A percentile compares a stretch with the other conserved stretches of the same genome.
phyloP scores from a whole-genome alignment of 805 yeast species.

The Metschnikowia amazonensis region DNA sequence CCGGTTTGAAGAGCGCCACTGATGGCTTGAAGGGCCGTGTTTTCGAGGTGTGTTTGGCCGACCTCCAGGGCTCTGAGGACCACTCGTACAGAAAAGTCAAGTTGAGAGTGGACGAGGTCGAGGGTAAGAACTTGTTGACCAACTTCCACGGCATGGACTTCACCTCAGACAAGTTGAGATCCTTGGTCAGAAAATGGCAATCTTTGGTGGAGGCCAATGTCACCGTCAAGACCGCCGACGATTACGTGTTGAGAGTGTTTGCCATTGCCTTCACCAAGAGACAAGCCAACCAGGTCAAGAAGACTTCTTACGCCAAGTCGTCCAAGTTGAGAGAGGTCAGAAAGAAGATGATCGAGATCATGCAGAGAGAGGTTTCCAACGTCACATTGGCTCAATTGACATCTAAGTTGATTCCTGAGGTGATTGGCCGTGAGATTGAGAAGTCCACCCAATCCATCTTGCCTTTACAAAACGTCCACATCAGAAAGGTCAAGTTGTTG shows the following conservation, averaged over 20 bases:
- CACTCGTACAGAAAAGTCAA: slow-evolving; percentile 96
- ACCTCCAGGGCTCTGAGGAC: slow-evolving; percentile 98
- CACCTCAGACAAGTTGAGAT: slow-evolving; percentile 96
- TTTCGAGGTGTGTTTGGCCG: slow-evolving; percentile 93
- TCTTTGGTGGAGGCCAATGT: slow-evolving; percentile 96
- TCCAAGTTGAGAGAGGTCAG: slow-evolving; percentile 96
- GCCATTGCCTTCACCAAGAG: slow-evolving; percentile 99
- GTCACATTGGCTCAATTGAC: slow-evolving; percentile 95
- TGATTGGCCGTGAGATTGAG: slow-evolving; percentile 97
- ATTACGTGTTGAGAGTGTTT: slow-evolving; percentile 92
- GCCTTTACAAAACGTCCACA: slow-evolving; percentile 98
- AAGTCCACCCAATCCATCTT: slow-evolving; percentile 90
- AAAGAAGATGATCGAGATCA: slow-evolving; percentile 94
- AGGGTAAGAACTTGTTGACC: slow-evolving; percentile 97
- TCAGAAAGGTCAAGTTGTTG: slow-evolving; percentile 97
- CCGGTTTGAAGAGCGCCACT: slow-evolving; percentile 97
- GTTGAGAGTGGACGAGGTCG: slow-evolving; percentile 98
- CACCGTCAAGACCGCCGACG: slow-evolving; percentile 97
- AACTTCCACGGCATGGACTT: slow-evolving; percentile 99
- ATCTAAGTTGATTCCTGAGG: slow-evolving; percentile 97
- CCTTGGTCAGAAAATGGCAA: slow-evolving; percentile 99
- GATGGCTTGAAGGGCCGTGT: slow-evolving; percentile 98
- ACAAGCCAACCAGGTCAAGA: slow-evolving; percentile 94
- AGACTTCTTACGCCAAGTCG: slow-evolving; percentile 96
- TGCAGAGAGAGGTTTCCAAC: slow-evolving; percentile 93